Evolutionary conservation across 345 rosid genomes (phyloP).

Genomic region (Physaria fendleri): DNA sequence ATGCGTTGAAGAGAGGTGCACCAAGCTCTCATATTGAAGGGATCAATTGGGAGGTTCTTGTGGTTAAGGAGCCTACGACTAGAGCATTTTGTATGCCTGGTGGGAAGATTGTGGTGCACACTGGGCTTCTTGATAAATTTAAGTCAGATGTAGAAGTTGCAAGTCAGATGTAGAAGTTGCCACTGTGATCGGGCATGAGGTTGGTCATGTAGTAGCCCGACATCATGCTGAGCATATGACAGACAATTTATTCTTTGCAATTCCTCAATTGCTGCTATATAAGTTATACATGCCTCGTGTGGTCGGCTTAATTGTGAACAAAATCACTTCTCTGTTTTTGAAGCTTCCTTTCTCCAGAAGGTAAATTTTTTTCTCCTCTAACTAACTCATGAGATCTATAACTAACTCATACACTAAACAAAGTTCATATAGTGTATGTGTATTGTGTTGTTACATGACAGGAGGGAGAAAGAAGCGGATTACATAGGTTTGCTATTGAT

Average conservation of each 20-base stretch:
- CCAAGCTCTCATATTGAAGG: constrained; percentile 69
- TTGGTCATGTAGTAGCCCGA: constrained; percentile 89
- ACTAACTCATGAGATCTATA: neutral
- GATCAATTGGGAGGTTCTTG: constrained; percentile 84
- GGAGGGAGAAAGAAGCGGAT: constrained; percentile 98
- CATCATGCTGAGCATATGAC: constrained; percentile 71
- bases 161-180: constrained; percentile 93
- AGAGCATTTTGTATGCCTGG: constrained; percentile 89
- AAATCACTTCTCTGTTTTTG: constrained; percentile 67
- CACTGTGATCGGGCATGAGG: constrained; percentile 87
- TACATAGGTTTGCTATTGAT: constrained; percentile 72
- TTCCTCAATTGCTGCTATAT: constrained; percentile 57
- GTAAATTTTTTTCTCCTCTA: constrained; percentile 30
- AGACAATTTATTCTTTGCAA: constrained; percentile 74
- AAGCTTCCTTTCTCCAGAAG: constrained; percentile 89
- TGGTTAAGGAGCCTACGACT: constrained; percentile 64
- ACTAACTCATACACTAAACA: neutral
- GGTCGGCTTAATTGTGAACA: too few relatives aligned
- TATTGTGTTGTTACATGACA: constrained; percentile 26
- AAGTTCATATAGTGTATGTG: too few relatives aligned
- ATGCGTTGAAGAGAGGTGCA: constrained; percentile 71
- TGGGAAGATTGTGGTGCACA: constrained; percentile 83
- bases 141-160: constrained; percentile 73
- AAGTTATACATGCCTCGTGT: constrained; percentile 73
- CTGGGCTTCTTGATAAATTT: constrained; percentile 76